These are phyloP conservation scores for Candida adriatica DNA, from an alignment of 805 yeast genomes.

Conservation along the genomic window DNA sequence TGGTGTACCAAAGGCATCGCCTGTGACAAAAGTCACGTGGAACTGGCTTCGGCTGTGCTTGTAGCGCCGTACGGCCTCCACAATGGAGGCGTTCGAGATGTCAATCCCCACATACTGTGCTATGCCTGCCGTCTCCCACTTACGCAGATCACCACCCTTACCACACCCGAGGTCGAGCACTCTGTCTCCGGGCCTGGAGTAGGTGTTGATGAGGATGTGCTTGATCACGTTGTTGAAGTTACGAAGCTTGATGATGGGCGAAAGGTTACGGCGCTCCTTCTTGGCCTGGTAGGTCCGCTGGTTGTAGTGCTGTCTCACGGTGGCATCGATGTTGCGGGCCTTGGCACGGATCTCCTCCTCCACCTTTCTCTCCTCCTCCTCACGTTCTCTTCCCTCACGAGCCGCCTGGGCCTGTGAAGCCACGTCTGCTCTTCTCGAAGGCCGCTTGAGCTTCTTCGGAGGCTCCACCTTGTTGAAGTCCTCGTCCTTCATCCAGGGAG, in stretches of 20 bases:
- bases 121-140: slow-evolving; percentile 72
- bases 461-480: slow-evolving; percentile 4
- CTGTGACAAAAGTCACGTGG: slow-evolving; percentile 81
- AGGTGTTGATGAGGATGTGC: slow-evolving; percentile 72
- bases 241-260: slow-evolving; percentile 81
- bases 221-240: slow-evolving; percentile 91
- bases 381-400: slow-evolving; percentile 4
- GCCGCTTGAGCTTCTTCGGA: slow-evolving; percentile 10
- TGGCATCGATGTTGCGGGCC: slow-evolving; percentile 38
- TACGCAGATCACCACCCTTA: slow-evolving; percentile 93
- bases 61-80: slow-evolving; percentile 78
- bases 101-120: slow-evolving; percentile 86
- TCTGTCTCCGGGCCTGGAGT: slow-evolving; percentile 44
- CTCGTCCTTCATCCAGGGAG: slow-evolving; percentile 5
- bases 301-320: slow-evolving; percentile 81
- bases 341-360: slow-evolving; percentile 7
- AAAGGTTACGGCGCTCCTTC: slow-evolving; percentile 52
- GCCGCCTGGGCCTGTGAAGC: slow-evolving; percentile 1
- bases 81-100: slow-evolving; percentile 80
- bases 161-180: slow-evolving; percentile 93
- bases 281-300: slow-evolving; percentile 69
- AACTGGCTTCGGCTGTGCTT: slow-evolving; percentile 50
- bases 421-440: slow-evolving; percentile 14
- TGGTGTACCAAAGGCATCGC: slow-evolving; percentile 78
- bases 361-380: slow-evolving; percentile 2